Evolutionary conservation across 2,329 filamentous ascomycete genomes (phyloP).

Genomic region (Monosporascus sp.): DNA sequence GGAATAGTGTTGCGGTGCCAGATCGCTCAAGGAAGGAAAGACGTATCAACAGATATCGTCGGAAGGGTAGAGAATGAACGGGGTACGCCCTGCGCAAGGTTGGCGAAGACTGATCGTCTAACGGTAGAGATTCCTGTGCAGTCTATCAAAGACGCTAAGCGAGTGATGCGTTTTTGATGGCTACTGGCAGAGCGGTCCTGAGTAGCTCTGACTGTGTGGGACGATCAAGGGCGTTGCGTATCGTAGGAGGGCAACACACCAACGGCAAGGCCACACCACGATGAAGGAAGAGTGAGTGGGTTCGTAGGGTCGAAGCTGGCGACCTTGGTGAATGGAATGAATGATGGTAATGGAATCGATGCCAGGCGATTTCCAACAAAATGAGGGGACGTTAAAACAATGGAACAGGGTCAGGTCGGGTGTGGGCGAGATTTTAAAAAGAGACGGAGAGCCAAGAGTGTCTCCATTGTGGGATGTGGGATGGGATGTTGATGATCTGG

Average conservation of each 20-base stretch:
- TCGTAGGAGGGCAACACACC: constrained; percentile 16
- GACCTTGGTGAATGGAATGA: constrained; percentile 24
- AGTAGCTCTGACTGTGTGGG: constrained; percentile 7
- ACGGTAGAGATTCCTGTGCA: constrained; percentile 11
- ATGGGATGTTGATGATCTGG: neutral
- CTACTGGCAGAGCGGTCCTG: neutral
- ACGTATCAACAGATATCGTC: constrained; percentile 18
- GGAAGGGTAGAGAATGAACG: constrained; percentile 16
- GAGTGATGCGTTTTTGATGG: constrained; percentile 21
- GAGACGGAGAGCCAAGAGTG: too few species aligned
- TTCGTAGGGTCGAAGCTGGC: constrained; percentile 22
- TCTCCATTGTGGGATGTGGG: neutral
- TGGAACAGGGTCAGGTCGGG: neutral
- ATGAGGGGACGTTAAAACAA: neutral
- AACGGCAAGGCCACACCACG: constrained; percentile 8
- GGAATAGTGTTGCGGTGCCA: constrained; percentile 24
- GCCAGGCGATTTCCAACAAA: constrained; percentile 11
- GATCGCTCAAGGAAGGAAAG: constrained; percentile 19
- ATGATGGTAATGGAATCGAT: constrained; percentile 16
- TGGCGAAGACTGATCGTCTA: constrained; percentile 3
- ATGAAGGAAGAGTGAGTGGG: constrained; percentile 5
- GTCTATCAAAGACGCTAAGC: constrained; percentile 27
- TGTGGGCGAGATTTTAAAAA: too few species aligned
- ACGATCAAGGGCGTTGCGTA: constrained; percentile 11
- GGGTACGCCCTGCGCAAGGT: constrained; percentile 21